Evolutionary conservation across 805 yeast species (phyloP), one percentile per base, ranked within the genome.

Genomic region (Wickerhamiella shivajii): DNA sequence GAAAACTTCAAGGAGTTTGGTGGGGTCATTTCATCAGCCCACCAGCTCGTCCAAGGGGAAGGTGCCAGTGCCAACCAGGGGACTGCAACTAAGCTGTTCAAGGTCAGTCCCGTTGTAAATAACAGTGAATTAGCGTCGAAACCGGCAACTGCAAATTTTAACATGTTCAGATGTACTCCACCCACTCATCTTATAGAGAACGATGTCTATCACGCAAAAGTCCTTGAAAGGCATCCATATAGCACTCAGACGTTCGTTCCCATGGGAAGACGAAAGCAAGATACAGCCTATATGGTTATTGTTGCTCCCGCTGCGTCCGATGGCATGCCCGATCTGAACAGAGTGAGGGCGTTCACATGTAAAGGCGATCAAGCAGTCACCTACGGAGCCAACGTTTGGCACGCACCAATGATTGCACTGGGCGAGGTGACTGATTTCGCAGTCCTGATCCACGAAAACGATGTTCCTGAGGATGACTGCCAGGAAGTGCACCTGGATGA

Each of bases 351-450:
- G 0, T 85, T 84, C 46, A 43, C 71, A 5, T 80, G 85, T 43
- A 65, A 58, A 36, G 94, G 93, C 0, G 75, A 79, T 51, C 94
- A 84, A 49, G 79, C 93, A 0, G 83, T 85, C 3, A 85, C 95
- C 0, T 84, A 84, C 52, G 92, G 84, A 0, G 69, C 42, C 9
- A 81, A 77, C 1, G 69, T 76, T 4, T 85, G 97, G 97, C 97
- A 85, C 52, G 93, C 96, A 0, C 96, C 97, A 3, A 85, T 85
- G 97, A 76, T 87, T 15, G 87, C 81, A 2, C 53, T 83, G 7
- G 76, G 74, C 21, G 71, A 67, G 17, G 58, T 60, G 4, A 57
- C 75, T 10, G 94, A 87, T 49, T 87, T 85, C 57, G 85, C 81
- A 2, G 96, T 87, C n/a, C 58, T 84, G 34, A 75, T 81, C 20